Conservation (phyloP, 2,329 filamentous ascomycete species). For the Pseudopithomyces chartarum region DNA sequence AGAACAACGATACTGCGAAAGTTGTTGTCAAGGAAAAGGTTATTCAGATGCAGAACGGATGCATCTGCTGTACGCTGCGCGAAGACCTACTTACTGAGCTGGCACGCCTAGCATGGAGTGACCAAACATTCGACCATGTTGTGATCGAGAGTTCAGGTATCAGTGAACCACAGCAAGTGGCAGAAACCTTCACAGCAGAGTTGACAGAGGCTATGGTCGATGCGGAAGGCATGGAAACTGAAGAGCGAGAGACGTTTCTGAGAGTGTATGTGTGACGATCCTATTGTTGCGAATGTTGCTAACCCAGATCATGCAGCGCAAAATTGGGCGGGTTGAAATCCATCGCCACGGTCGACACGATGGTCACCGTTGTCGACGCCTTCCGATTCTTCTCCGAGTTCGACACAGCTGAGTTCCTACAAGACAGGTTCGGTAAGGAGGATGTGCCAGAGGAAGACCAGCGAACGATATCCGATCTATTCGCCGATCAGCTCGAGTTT, state of each 20-base stretch:
- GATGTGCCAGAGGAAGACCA: constrained; percentile 69
- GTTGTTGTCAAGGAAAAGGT: constrained; percentile 67
- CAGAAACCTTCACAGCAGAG: constrained; percentile 70
- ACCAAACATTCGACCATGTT: constrained; percentile 71
- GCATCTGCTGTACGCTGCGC: constrained; percentile 76
- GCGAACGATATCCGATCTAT: constrained; percentile 73
- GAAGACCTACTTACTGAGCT: constrained; percentile 74
- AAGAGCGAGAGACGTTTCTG: constrained; percentile 51
- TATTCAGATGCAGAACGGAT: constrained; percentile 71
- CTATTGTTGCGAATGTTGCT: not conserved
- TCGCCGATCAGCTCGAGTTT: constrained; percentile 80
- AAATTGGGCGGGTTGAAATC: constrained; percentile 65
- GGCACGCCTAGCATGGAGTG: constrained; percentile 63
- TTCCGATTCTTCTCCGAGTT: constrained; percentile 76
- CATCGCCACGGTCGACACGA: constrained; percentile 70
- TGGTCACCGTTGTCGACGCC: constrained; percentile 73
- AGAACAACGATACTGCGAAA: constrained; percentile 28
- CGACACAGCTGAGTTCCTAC: constrained; percentile 70
- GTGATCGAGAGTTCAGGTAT: constrained; percentile 75
- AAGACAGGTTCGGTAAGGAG: constrained; percentile 62
- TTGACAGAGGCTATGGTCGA: constrained; percentile 54
- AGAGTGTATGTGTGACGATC: constrained; percentile 48
- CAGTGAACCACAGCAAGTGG: constrained; percentile 74
- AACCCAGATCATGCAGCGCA: constrained; percentile 24
- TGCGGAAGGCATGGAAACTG: constrained; percentile 46